A percentile compares a stretch with the other conserved stretches of the same genome.
Evolutionary conservation across 805 yeast genomes (phyloP).

Genomic region (Teunomyces stri): DNA sequence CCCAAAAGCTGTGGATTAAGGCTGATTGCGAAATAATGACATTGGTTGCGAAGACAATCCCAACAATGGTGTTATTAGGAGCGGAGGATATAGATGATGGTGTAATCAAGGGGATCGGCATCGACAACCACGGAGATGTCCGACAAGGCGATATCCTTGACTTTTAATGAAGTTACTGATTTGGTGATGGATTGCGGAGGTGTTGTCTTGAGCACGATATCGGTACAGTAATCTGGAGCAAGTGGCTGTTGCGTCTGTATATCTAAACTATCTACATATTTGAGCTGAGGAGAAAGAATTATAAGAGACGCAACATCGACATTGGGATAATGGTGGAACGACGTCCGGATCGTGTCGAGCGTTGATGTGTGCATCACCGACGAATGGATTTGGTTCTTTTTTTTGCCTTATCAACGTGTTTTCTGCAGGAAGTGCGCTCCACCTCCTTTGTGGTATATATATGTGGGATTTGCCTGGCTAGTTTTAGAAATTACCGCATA

Average conservation of each 20-base stretch:
- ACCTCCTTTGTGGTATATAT: too few relatives aligned
- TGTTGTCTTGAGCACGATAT: not conserved
- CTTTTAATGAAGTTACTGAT: not conserved
- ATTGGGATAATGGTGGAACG: not conserved
- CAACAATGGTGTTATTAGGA: too few relatives aligned
- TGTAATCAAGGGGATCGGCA: not conserved
- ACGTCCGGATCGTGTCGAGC: not conserved
- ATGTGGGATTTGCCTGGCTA: too few relatives aligned
- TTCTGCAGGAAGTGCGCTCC: not conserved
- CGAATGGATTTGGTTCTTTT: too few relatives aligned
- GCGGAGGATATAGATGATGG: constrained; percentile 1
- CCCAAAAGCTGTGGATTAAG: too few relatives aligned
- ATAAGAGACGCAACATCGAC: not conserved
- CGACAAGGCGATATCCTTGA: not conserved
- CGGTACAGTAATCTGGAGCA: not conserved
- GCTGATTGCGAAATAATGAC: not conserved
- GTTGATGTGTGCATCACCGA: not conserved
- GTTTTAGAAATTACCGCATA: too few relatives aligned
- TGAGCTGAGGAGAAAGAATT: not conserved
- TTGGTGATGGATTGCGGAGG: not conserved
- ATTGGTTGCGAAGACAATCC: not conserved
- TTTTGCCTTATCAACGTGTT: not conserved
- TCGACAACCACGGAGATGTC: not conserved
- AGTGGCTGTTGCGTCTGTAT: not conserved
- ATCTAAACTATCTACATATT: not conserved